A percentile compares a stretch with the other conserved stretches of the same genome.
Evolutionary conservation across 2,329 filamentous ascomycete species (phyloP).

Genomic region (Aureobasidium lini): DNA sequence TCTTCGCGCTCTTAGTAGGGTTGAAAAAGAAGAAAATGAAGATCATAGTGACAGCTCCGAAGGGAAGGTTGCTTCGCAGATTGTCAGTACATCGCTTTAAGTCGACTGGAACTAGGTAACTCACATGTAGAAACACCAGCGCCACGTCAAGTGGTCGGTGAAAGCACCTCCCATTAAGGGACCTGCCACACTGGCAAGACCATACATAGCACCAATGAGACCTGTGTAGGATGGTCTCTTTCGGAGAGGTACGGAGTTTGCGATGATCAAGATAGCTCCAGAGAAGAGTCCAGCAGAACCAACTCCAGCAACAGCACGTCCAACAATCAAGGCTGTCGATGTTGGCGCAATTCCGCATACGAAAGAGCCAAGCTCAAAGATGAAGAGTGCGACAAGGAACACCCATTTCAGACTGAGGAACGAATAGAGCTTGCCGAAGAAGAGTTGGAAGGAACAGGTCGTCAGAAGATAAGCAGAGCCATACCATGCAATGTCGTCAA

Average conservation of each 20-base stretch:
- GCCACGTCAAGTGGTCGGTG: conserved; percentile 39
- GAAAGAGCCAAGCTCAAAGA: conserved; percentile 17
- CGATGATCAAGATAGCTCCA: conserved; percentile 43
- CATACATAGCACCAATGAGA: conserved; percentile 41
- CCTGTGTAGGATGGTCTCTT: conserved; percentile 44
- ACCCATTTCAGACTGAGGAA: conserved; percentile 18
- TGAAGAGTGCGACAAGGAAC: conserved; percentile 13
- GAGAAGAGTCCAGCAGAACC: conserved; percentile 45
- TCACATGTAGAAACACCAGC: conserved; percentile 42
- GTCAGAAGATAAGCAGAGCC: conserved; percentile 38
- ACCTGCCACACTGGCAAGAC: conserved; percentile 41
- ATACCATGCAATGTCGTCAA: conserved; percentile 21
- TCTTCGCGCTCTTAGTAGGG: conserved; percentile 28
- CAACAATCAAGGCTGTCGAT: conserved; percentile 44
- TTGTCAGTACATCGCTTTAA: too few species aligned
- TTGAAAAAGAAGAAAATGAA: conserved; percentile 31
- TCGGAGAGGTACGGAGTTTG: conserved; percentile 37
- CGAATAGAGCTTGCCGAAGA: conserved; percentile 11
- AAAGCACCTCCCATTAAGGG: conserved; percentile 37
- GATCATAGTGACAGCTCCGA: conserved; percentile 36
- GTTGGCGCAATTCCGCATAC: conserved; percentile 43
- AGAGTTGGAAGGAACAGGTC: conserved; percentile 25
- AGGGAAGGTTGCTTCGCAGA: conserved; percentile 38
- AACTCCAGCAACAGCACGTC: conserved; percentile 44
- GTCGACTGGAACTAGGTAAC: too few species aligned